Percentiles rank a stretch among this genome's conserved stretches.
These are phyloP conservation scores for Myxozyma kluyveri DNA, from an alignment of 805 yeast genomes.

Conservation along the genomic window DNA sequence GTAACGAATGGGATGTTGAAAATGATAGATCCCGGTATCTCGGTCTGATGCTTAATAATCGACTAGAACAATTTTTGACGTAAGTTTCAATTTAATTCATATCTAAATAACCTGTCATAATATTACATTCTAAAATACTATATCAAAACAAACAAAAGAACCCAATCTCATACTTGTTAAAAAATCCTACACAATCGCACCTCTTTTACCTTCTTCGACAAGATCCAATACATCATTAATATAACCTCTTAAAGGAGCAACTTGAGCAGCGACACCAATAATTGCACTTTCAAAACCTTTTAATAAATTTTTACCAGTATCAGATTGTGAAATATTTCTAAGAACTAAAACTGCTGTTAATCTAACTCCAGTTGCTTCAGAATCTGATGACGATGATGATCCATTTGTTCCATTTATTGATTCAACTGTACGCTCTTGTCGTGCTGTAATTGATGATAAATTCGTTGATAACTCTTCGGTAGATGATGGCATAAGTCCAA, in stretches of 20 bases:
- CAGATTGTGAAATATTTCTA: constrained; percentile 39
- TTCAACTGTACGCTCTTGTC: constrained; percentile 1
- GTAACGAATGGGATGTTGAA: too few relatives aligned
- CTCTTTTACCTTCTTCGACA: constrained; percentile 11
- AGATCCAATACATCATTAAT: constrained; percentile 28
- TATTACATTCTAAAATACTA: too few relatives aligned
- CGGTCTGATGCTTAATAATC: too few relatives aligned
- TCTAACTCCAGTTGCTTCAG: constrained; percentile 34
- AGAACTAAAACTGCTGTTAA: constrained; percentile 39
- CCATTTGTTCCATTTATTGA: constrained; percentile 9
- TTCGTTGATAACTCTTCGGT: not conserved
- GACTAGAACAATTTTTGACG: too few relatives aligned
- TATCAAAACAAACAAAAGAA: not conserved
- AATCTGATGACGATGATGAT: constrained; percentile 27
- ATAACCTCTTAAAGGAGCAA: constrained; percentile 27
- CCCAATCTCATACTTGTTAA: not conserved
- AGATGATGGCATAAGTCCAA: not conserved
- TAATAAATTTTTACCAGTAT: constrained; percentile 31
- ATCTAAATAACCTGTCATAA: too few relatives aligned
- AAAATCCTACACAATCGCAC: constrained; percentile 12
- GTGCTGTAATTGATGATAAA: not conserved
- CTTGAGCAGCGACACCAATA: constrained; percentile 31
- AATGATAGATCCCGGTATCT: too few relatives aligned
- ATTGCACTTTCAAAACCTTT: constrained; percentile 24
- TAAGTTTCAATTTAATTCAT: too few relatives aligned